A percentile compares a stretch with the other conserved stretches of the same genome.
Conservation (phyloP, 306 rosid genomes). For the Pyrus pyrifolia region DNA sequence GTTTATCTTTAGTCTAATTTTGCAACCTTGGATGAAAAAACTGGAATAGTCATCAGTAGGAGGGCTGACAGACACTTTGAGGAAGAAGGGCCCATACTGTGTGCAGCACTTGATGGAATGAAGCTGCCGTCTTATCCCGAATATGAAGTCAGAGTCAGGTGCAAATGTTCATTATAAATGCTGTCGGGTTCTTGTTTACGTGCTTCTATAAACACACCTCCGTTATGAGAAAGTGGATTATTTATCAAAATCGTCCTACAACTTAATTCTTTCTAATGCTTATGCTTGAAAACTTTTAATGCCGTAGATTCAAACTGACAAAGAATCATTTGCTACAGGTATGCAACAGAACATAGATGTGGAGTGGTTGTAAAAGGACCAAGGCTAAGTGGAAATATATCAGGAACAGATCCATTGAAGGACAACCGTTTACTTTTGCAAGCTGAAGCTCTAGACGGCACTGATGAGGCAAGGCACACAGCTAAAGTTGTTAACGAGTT, state of each 20-base stretch:
- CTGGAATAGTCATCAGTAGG: slow-evolving; percentile 71
- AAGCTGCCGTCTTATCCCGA: slow-evolving; percentile 86
- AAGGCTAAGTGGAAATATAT: slow-evolving; percentile 82
- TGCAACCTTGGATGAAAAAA: slow-evolving; percentile 84
- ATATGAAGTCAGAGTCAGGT: slow-evolving; percentile 97
- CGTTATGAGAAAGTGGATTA: not conserved
- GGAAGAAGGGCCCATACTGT: slow-evolving; percentile 88
- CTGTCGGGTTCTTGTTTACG: slow-evolving; percentile 10
- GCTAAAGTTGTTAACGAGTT: slow-evolving; percentile 74
- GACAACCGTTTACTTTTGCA: slow-evolving; percentile 87
- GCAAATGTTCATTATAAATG: slow-evolving; percentile 22
- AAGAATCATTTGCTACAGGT: slow-evolving; percentile 36
- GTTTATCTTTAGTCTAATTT: slow-evolving; percentile 65
- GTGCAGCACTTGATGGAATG: slow-evolving; percentile 85
- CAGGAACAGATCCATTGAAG: slow-evolving; percentile 91
- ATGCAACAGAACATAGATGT: slow-evolving; percentile 98
- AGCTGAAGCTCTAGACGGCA: slow-evolving; percentile 80
- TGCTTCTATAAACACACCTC: slow-evolving; percentile 4
- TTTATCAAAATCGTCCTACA: not conserved
- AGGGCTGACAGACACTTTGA: slow-evolving; percentile 98
- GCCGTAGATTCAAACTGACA: not conserved
- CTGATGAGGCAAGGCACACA: slow-evolving; percentile 76
- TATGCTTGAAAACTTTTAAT: not conserved
- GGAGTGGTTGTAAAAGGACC: slow-evolving; percentile 97
- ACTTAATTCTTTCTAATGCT: not conserved